Conservation (phyloP, 2,329 filamentous ascomycete genomes). For the Aspergillus sp. region DNA sequence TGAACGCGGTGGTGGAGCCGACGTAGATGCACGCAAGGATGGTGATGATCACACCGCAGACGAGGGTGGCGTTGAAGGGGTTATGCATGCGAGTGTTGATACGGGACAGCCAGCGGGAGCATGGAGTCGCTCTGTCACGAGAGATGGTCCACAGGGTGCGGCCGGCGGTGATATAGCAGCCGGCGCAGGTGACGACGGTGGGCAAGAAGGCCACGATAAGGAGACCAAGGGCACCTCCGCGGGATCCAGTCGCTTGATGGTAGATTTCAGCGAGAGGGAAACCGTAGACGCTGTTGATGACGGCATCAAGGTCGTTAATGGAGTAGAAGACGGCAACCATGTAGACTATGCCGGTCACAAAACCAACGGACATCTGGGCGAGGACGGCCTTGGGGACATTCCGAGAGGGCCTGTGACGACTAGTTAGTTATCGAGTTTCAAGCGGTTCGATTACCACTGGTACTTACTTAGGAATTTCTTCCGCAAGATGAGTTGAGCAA, state of each 20-base stretch:
- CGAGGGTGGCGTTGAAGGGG: slow-evolving; percentile 58
- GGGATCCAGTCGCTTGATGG: slow-evolving; percentile 46
- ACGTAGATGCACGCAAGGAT: slow-evolving; percentile 57
- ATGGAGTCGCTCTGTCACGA: slow-evolving; percentile 61
- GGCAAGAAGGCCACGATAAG: slow-evolving; percentile 57
- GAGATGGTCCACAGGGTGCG: slow-evolving; percentile 60
- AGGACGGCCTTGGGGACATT: slow-evolving; percentile 52
- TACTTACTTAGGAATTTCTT: slow-evolving; percentile 56
- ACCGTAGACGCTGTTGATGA: slow-evolving; percentile 27
- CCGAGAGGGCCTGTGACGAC: slow-evolving; percentile 28
- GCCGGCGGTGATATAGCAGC: slow-evolving; percentile 60
- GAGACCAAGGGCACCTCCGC: slow-evolving; percentile 55
- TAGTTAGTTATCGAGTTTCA: slow-evolving; percentile 7
- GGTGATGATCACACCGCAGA: slow-evolving; percentile 52
- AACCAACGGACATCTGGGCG: slow-evolving; percentile 49
- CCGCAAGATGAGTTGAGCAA: slow-evolving; percentile 62
- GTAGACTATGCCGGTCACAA: slow-evolving; percentile 47
- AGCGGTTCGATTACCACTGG: not conserved
- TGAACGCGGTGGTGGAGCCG: slow-evolving; percentile 54
- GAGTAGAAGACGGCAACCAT: slow-evolving; percentile 52
- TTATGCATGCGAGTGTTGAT: slow-evolving; percentile 57
- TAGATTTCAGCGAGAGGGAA: slow-evolving; percentile 51
- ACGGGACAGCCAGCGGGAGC: slow-evolving; percentile 50
- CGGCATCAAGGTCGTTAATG: slow-evolving; percentile 38
- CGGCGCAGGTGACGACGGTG: slow-evolving; percentile 52